phyloP scores from a whole-genome alignment of 495 filamentous ascomycete species.

The Xylaria scruposa region DNA sequence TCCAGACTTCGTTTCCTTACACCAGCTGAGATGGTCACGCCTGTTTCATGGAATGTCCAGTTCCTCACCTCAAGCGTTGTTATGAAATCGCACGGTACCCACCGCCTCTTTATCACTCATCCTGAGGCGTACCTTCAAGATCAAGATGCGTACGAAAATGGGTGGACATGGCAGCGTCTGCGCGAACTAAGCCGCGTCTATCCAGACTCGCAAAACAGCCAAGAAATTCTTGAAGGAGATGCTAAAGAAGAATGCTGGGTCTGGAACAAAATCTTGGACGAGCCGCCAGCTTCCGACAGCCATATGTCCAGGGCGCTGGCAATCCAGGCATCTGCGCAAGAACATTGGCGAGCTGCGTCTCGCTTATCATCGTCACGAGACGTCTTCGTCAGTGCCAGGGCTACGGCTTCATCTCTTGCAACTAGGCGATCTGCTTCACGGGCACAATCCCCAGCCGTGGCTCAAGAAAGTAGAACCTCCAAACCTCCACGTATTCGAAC shows the following conservation, averaged over 20 bases:
- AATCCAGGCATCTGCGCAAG: slow-evolving; percentile 46
- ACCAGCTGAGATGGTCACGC: slow-evolving; percentile 68
- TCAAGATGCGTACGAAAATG: slow-evolving; percentile 48
- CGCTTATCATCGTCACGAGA: slow-evolving; percentile 42
- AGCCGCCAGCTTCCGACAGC: slow-evolving; percentile 40
- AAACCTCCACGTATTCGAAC: slow-evolving; percentile 52
- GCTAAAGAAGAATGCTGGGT: slow-evolving; percentile 62
- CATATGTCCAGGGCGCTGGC: slow-evolving; percentile 33
- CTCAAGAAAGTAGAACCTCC: slow-evolving; percentile 49
- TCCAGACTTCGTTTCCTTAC: slow-evolving; percentile 69
- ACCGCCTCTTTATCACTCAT: slow-evolving; percentile 70
- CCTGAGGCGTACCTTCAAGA: slow-evolving; percentile 69
- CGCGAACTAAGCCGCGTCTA: slow-evolving; percentile 63
- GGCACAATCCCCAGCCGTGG: slow-evolving; percentile 45
- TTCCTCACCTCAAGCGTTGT: slow-evolving; percentile 68
- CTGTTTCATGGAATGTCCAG: slow-evolving; percentile 69
- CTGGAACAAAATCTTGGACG: slow-evolving; percentile 62
- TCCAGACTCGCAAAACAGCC: slow-evolving; percentile 47
- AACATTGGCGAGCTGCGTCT: slow-evolving; percentile 43
- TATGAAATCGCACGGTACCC: slow-evolving; percentile 65
- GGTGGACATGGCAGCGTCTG: slow-evolving; percentile 68
- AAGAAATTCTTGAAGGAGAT: slow-evolving; percentile 62
- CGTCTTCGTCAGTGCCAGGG: slow-evolving; percentile 38
- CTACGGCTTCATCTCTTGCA: slow-evolving; percentile 29
- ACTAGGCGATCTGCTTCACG: slow-evolving; percentile 45